Conservation (phyloP, 345 rosid genomes). For the Jatropha curcas region DNA sequence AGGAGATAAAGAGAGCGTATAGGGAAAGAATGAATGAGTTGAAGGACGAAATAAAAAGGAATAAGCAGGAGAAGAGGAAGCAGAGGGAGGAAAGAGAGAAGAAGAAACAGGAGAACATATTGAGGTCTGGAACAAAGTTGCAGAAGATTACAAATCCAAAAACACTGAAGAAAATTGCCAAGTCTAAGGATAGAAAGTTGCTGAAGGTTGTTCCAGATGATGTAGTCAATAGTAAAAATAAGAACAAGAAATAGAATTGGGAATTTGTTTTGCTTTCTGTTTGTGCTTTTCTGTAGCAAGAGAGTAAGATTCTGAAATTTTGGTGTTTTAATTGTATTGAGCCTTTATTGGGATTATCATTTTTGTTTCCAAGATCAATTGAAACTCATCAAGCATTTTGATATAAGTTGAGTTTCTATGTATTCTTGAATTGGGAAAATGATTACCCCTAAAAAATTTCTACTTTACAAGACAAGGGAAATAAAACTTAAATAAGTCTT, state of each 20-base stretch:
- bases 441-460: too few species aligned
- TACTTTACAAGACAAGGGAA: too few species aligned
- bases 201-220: conserved; percentile 78
- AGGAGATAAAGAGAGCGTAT: conserved; percentile 76
- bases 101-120: conserved; percentile 77
- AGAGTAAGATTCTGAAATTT: neutral
- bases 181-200: conserved; percentile 73
- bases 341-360: neutral
- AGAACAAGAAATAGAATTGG: conserved; percentile 13
- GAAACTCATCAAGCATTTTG: too few species aligned
- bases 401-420: too few species aligned
- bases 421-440: neutral
- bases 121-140: conserved; percentile 78
- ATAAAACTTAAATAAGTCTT: too few species aligned
- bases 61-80: conserved; percentile 85
- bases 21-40: conserved; percentile 70
- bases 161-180: conserved; percentile 74
- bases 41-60: conserved; percentile 78
- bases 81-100: conserved; percentile 82
- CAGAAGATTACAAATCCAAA: conserved; percentile 83
- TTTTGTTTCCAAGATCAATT: neutral
- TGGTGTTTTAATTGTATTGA: neutral
- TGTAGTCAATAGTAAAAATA: conserved; percentile 24
- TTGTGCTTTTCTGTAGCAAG: neutral
- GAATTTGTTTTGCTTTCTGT: neutral